Conservation (phyloP, 23 red algal genomes). For the Chondrus crispus region DNA sequence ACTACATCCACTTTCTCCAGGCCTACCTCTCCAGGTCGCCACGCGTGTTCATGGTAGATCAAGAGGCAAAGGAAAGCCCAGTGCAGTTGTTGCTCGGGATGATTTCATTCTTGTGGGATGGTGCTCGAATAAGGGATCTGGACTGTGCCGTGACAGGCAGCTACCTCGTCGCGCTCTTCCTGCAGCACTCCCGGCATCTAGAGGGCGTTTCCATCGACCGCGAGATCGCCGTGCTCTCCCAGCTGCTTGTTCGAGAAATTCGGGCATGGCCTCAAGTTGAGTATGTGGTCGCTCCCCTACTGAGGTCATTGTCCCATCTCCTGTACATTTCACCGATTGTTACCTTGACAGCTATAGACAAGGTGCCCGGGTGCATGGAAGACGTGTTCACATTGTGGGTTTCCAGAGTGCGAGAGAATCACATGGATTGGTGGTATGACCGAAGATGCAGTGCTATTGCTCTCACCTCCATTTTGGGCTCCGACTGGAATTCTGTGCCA, state of each 20-base stretch:
- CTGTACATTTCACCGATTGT: background rate
- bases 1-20: constrained; percentile 22
- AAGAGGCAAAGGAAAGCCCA: background rate
- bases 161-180: background rate
- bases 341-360: background rate
- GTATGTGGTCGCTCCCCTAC: background rate
- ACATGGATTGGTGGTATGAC: background rate
- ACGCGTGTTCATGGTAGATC: background rate
- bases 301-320: background rate
- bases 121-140: background rate
- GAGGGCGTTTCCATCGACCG: background rate
- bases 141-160: constrained; percentile 5
- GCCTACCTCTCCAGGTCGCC: background rate
- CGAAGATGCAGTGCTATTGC: constrained; percentile 1
- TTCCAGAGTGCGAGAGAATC: background rate
- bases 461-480: background rate
- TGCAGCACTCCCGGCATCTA: background rate
- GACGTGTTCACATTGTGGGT: constrained; percentile 6
- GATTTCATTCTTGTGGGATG: constrained; percentile 1
- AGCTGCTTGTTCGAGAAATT: background rate
- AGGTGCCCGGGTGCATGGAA: background rate
- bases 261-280: no score
- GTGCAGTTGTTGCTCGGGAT: background rate
- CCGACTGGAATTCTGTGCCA: background rate
- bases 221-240: background rate